Percentiles rank a stretch among this genome's conserved stretches.
phyloP scores from a whole-genome alignment of 352 stramenopile species.

The Pythium guiyangense region DNA sequence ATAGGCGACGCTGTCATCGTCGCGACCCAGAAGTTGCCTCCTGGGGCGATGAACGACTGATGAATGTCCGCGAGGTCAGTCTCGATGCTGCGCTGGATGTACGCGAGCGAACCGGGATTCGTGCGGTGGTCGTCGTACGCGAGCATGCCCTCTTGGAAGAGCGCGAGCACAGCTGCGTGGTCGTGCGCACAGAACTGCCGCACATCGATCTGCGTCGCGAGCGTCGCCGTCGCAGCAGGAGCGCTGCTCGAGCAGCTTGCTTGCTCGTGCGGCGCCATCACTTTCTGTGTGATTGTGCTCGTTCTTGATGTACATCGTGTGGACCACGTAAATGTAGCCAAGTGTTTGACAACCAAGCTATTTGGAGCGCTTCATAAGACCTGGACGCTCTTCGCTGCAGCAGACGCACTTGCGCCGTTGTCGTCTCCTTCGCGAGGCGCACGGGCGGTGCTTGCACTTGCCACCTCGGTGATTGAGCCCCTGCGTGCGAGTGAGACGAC shows the following conservation, averaged over 20 bases:
- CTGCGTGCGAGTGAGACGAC: no score
- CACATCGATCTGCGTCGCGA: slow-evolving; percentile 8
- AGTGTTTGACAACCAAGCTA: neutral
- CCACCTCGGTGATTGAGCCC: no score
- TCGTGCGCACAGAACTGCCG: slow-evolving; percentile 30
- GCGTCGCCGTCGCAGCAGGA: neutral
- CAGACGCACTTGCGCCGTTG: neutral
- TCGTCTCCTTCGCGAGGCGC: neutral
- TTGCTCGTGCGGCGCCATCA: no score
- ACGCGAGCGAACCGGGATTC: slow-evolving; percentile 18
- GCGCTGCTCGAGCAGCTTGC: no score
- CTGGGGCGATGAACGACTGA: slow-evolving; percentile 25
- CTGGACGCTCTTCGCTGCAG: neutral
- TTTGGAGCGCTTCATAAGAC: neutral
- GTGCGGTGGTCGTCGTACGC: slow-evolving; percentile 22
- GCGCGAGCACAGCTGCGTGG: slow-evolving; percentile 20
- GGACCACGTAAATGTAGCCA: slow-evolving; percentile 1
- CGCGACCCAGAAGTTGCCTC: slow-evolving; percentile 44
- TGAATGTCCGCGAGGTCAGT: slow-evolving; percentile 29
- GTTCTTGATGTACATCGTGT: neutral
- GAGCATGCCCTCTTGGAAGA: slow-evolving; percentile 41
- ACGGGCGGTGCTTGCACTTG: neutral
- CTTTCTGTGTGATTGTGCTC: no score
- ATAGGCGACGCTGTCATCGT: neutral
- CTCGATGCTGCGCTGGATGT: slow-evolving; percentile 29